Conservation (phyloP, 179 eudicot genomes). For the Spinacia oleracea region DNA sequence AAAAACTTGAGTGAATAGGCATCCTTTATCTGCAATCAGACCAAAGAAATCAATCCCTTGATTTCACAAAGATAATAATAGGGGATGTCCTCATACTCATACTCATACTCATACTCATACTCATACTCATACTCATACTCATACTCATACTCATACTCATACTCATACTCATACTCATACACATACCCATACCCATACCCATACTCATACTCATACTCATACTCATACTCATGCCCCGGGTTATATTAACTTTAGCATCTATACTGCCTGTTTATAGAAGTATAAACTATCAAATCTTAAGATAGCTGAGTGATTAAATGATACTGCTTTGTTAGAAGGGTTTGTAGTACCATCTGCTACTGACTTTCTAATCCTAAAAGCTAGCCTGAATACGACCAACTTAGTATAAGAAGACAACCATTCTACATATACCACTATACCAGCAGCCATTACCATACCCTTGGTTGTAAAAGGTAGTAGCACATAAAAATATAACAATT, state of each 20-base stretch:
- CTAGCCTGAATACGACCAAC: not conserved
- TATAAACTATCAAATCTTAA: not conserved
- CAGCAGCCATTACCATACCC: not conserved
- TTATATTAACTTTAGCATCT: not conserved
- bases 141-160: too few species aligned
- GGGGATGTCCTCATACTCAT: not conserved
- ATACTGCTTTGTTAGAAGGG: not conserved
- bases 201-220: not conserved
- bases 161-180: too few species aligned
- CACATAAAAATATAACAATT: not conserved
- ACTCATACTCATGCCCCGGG: not conserved
- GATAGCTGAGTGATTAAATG: not conserved
- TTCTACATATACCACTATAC: not conserved
- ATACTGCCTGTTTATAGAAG: not conserved
- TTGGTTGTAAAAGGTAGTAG: not conserved
- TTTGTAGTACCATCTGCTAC: not conserved
- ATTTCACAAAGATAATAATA: not conserved
- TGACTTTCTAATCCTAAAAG: not conserved
- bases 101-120: too few species aligned
- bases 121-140: too few species aligned
- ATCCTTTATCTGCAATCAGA: constrained; percentile 77
- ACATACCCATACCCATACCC: not conserved
- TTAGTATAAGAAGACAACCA: not conserved
- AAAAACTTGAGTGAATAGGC: constrained; percentile 84
- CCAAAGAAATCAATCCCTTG: not conserved